A percentile compares a stretch with the other conserved stretches of the same genome.
These are phyloP conservation scores for Biancaea sappan DNA, from an alignment of 306 rosid genomes.

Conservation along the genomic window DNA sequence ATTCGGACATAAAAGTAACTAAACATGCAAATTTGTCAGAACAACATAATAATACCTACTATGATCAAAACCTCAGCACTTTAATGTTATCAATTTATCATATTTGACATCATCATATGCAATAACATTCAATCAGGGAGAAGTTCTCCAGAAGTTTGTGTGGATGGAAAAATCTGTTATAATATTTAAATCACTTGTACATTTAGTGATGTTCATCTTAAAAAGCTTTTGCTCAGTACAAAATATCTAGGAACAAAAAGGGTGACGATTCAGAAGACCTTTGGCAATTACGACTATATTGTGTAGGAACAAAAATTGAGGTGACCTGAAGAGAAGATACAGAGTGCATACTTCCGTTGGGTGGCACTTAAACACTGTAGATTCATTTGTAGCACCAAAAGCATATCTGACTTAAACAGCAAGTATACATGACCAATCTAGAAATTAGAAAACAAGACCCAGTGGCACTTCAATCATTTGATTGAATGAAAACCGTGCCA, in stretches of 20 bases:
- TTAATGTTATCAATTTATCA: not conserved
- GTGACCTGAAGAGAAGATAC: not conserved
- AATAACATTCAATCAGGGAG: not conserved
- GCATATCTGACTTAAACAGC: conserved; percentile 1
- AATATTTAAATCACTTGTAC: not conserved
- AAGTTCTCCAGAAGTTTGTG: not conserved
- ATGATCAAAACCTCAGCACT: not conserved
- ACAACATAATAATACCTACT: not conserved
- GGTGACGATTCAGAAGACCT: not conserved
- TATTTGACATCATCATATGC: not conserved
- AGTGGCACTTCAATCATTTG: not conserved
- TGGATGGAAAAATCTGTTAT: not conserved
- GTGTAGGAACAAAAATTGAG: not conserved
- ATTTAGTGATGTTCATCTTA: not conserved
- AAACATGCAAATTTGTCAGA: not conserved
- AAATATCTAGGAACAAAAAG: not conserved
- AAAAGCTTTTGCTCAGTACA: not conserved
- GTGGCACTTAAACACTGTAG: not conserved
- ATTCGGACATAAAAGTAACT: too few species aligned
- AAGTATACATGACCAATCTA: not conserved
- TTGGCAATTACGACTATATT: not conserved
- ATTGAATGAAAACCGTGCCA: not conserved
- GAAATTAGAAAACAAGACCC: not conserved
- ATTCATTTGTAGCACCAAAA: not conserved
- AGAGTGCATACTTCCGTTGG: not conserved